These are phyloP conservation scores for Acephala macrosclerotiorum DNA, from an alignment of 2,329 filamentous ascomycete genomes.

Conservation along the genomic window DNA sequence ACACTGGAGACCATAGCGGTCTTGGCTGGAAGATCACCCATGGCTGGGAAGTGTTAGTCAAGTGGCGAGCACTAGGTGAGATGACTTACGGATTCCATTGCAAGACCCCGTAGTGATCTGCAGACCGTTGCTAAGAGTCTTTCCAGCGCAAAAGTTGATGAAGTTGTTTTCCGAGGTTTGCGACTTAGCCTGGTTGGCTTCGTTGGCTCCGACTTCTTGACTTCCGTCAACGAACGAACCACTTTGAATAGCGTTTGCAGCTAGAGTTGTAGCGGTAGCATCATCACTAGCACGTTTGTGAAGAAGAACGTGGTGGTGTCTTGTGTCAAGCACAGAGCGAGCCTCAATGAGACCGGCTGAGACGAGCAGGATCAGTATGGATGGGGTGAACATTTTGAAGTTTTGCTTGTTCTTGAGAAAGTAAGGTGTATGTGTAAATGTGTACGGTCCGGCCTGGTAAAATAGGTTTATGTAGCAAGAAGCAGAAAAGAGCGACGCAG, in stretches of 20 bases:
- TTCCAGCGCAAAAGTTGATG: constrained; percentile 44
- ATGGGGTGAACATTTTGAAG: constrained; percentile 37
- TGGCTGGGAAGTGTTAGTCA: constrained; percentile 38
- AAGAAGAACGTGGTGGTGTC: constrained; percentile 27
- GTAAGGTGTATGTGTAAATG: constrained; percentile 23
- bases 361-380: constrained; percentile 36
- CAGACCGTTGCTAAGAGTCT: constrained; percentile 64
- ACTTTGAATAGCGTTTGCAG: constrained; percentile 38
- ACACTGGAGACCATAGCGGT: constrained; percentile 43
- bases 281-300: constrained; percentile 21
- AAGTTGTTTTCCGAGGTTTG: constrained; percentile 44
- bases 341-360: constrained; percentile 35
- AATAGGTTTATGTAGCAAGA: constrained; percentile 27
- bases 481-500: constrained; percentile 38
- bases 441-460: constrained; percentile 33
- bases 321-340: constrained; percentile 28
- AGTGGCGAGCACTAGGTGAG: not conserved
- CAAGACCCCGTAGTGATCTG: constrained; percentile 67
- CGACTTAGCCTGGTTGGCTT: constrained; percentile 39
- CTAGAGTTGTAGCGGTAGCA: constrained; percentile 33
- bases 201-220: constrained; percentile 33
- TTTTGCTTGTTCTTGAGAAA: constrained; percentile 13
- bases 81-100: constrained; percentile 53
- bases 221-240: constrained; percentile 41
- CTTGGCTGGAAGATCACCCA: constrained; percentile 46